These are phyloP conservation scores for Onygenales sp. DNA, from an alignment of 2,329 filamentous ascomycete genomes.

Conservation along the genomic window DNA sequence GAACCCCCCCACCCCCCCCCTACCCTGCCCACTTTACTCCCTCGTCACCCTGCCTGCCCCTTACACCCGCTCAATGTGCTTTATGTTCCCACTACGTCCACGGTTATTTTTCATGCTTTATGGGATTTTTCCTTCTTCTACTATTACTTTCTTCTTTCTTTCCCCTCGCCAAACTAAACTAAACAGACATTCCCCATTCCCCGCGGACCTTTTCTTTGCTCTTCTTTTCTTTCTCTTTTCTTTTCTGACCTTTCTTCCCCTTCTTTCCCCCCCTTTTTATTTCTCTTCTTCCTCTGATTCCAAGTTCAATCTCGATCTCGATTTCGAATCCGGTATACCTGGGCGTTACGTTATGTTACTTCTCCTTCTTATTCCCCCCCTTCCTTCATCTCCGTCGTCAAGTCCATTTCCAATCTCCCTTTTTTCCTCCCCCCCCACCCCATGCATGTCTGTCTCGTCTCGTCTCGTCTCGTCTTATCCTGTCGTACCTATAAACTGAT, in stretches of 20 bases:
- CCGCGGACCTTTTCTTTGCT: neutral
- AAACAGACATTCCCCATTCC: neutral
- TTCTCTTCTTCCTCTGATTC: neutral
- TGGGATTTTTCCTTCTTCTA: neutral
- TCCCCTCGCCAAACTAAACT: neutral
- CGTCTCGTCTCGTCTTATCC: neutral
- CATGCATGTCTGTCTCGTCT: neutral
- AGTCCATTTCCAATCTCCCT: neutral
- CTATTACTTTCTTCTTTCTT: conserved; percentile 7
- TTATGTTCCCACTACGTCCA: neutral
- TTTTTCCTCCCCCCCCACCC: no score
- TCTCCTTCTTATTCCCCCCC: neutral
- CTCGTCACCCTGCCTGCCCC: no score
- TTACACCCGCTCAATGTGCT: no score
- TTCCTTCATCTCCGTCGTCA: neutral
- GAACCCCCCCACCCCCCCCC: no score
- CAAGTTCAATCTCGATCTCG: neutral
- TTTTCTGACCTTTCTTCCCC: conserved; percentile 6
- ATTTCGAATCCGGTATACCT: neutral
- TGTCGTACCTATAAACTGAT: no score
- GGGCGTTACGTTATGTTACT: conserved; percentile 2
- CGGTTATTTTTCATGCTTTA: neutral
- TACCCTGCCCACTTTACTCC: no score
- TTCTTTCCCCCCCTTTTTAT: conserved; percentile 4
- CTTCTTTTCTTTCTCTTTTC: neutral